A percentile compares a stretch with the other conserved stretches of the same genome.
Conservation (phyloP, 371 early-diverging fungal genomes). For the Mucor indicus region DNA sequence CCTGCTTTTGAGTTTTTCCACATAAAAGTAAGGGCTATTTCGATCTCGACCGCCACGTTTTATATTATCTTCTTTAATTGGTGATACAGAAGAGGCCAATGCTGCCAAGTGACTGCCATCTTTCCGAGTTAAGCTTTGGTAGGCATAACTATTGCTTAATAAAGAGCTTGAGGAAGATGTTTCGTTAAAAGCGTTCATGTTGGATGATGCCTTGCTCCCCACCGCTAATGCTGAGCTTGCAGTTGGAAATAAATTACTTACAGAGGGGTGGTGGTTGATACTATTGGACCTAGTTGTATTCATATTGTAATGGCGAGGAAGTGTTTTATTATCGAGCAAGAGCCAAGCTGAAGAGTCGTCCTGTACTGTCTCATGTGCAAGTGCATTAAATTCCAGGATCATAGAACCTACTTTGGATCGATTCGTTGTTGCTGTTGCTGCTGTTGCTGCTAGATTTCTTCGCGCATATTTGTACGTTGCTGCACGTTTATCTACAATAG, state of each 20-base stretch:
- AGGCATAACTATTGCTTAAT: slow-evolving; percentile 11
- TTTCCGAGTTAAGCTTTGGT: slow-evolving; percentile 34
- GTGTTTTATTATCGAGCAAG: slow-evolving; percentile 31
- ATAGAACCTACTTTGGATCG: slow-evolving; percentile 46
- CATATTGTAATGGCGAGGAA: slow-evolving; percentile 5
- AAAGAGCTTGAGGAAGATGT: slow-evolving; percentile 7
- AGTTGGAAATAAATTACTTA: slow-evolving; percentile 11
- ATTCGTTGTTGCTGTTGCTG: slow-evolving; percentile 8
- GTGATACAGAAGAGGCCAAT: slow-evolving; percentile 1
- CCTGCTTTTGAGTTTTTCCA: slow-evolving; percentile 40
- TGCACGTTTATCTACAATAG: slow-evolving; percentile 18
- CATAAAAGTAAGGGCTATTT: slow-evolving; percentile 42
- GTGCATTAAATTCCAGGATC: slow-evolving; percentile 47
- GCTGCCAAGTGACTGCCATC: slow-evolving; percentile 28
- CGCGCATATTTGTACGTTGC: slow-evolving; percentile 35
- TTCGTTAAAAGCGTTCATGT: too few relatives aligned
- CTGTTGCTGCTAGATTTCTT: slow-evolving; percentile 10
- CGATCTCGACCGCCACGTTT: slow-evolving; percentile 24
- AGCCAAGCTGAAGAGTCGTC: slow-evolving; percentile 36
- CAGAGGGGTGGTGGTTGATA: slow-evolving; percentile 2
- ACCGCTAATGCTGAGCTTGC: background rate
- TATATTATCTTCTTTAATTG: slow-evolving; percentile 7
- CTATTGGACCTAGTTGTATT: background rate
- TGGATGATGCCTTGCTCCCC: too few relatives aligned
- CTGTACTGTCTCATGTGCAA: slow-evolving; percentile 28